These are phyloP conservation scores for Marchantia paleacea DNA, from an alignment of 225 moss, liverwort and hornwort species.

Conservation along the genomic window DNA sequence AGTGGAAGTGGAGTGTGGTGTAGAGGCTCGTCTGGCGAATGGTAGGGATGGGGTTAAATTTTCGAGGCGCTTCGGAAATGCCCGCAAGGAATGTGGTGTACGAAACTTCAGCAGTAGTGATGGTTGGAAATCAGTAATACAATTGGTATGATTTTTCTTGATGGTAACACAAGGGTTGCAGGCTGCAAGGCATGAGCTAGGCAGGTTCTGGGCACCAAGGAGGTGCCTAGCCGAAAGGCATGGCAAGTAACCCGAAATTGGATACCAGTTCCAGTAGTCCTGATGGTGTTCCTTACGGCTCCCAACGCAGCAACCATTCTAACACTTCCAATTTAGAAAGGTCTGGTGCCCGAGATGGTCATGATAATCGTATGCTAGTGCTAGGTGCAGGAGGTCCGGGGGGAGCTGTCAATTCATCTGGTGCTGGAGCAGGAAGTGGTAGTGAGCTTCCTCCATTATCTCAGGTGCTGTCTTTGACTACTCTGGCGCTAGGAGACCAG, in stretches of 20 bases:
- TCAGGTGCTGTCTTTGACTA: conserved; percentile 40
- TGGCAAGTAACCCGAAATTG: conserved; percentile 60
- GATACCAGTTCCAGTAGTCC: conserved; percentile 54
- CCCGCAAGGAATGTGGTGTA: conserved; percentile 14
- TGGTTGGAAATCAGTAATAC: conserved; percentile 33
- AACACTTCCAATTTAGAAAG: conserved; percentile 48
- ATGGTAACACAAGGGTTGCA: conserved; percentile 49
- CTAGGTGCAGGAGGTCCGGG: conserved; percentile 36
- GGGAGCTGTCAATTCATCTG: conserved; percentile 36
- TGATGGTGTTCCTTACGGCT: conserved; percentile 43
- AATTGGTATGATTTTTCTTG: conserved; percentile 45
- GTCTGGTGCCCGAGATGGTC: conserved; percentile 45
- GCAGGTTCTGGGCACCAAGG: conserved; percentile 50
- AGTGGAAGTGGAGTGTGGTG: conserved; percentile 11
- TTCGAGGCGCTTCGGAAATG: conserved; percentile 21
- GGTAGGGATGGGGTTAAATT: conserved; percentile 13
- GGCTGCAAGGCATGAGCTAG: conserved; percentile 50
- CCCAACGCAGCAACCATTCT: conserved; percentile 46
- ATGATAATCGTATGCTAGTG: conserved; percentile 44
- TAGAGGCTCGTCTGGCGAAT: conserved; percentile 13
- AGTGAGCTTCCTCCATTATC: conserved; percentile 44
- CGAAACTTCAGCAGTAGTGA: conserved; percentile 26
- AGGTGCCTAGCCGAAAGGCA: conserved; percentile 62
- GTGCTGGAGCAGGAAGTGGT: conserved; percentile 34
- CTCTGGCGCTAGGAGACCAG: conserved; percentile 34